These are phyloP conservation scores for Pseudocercospora fijiensis DNA, from an alignment of 2,329 filamentous ascomycete genomes.

Conservation along the genomic window DNA sequence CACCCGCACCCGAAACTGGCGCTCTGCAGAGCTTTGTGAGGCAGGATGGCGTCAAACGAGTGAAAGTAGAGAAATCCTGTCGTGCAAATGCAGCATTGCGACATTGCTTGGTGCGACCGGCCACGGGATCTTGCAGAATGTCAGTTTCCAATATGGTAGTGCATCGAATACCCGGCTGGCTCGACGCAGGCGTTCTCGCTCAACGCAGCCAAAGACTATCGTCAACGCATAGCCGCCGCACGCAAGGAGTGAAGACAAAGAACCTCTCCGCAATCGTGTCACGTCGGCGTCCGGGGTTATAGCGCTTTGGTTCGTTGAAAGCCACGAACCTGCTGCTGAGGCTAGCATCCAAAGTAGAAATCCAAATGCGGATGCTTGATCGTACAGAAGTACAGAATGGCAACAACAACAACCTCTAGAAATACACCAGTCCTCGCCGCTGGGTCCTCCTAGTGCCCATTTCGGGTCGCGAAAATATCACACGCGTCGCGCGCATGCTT, in stretches of 20 bases:
- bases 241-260: conserved; percentile 14
- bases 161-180: not conserved
- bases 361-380: not conserved
- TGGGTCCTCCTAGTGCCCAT: not conserved
- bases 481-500: not conserved
- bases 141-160: conserved; percentile 9
- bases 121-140: conserved; percentile 16
- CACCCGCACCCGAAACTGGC: conserved; percentile 3
- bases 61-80: conserved; percentile 1
- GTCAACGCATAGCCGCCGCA: conserved; percentile 5
- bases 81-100: conserved; percentile 14
- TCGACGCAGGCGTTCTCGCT: conserved; percentile 15
- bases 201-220: not conserved
- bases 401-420: not conserved
- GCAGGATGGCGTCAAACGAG: conserved; percentile 12
- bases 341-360: not conserved
- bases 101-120: conserved; percentile 12
- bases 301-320: conserved; percentile 10
- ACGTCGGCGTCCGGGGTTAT: not conserved
- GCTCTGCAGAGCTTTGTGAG: conserved; percentile 4
- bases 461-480: not conserved
- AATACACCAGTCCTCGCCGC: not conserved
- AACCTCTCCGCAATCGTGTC: conserved; percentile 12
- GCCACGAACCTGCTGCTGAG: conserved; percentile 1
- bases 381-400: not conserved